These are phyloP conservation scores for Silene vulgaris DNA, from an alignment of 179 eudicot species.

Conservation along the genomic window DNA sequence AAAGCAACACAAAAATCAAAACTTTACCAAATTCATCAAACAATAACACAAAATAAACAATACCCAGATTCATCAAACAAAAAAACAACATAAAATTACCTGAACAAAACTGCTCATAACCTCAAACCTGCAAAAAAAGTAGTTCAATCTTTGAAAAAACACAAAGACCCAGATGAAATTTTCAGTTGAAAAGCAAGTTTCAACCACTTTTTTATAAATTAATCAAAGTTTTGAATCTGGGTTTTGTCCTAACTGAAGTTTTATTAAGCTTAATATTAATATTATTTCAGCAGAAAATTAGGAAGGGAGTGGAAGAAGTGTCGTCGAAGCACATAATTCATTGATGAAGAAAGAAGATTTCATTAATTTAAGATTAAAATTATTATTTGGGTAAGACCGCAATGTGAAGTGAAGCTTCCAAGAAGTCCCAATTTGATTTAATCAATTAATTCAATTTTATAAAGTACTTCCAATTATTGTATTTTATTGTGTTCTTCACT, in stretches of 20 bases:
- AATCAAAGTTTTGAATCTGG: constrained; percentile 8
- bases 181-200: not conserved
- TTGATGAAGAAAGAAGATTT: constrained; percentile 16
- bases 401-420: constrained; percentile 28
- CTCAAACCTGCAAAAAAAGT: not conserved
- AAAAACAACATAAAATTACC: constrained; percentile 12
- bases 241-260: not conserved
- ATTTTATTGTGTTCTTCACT: not conserved
- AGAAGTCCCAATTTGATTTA: constrained; percentile 17
- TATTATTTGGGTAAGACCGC: constrained; percentile 6
- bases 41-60: constrained; percentile 4
- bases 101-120: constrained; percentile 16
- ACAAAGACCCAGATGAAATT: constrained; percentile 15
- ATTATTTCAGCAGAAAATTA: not conserved
- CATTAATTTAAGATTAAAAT: not conserved
- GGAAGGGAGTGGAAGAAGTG: constrained; percentile 11
- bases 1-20: not conserved
- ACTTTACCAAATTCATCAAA: not conserved
- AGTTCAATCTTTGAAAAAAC: not conserved
- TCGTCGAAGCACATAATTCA: constrained; percentile 20
- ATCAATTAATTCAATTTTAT: not conserved
- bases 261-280: not conserved
- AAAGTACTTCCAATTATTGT: not conserved
- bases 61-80: not conserved
- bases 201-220: not conserved